These are phyloP conservation scores for Hysterium pulicare DNA, from an alignment of 2,329 filamentous ascomycete species.

Conservation along the genomic window DNA sequence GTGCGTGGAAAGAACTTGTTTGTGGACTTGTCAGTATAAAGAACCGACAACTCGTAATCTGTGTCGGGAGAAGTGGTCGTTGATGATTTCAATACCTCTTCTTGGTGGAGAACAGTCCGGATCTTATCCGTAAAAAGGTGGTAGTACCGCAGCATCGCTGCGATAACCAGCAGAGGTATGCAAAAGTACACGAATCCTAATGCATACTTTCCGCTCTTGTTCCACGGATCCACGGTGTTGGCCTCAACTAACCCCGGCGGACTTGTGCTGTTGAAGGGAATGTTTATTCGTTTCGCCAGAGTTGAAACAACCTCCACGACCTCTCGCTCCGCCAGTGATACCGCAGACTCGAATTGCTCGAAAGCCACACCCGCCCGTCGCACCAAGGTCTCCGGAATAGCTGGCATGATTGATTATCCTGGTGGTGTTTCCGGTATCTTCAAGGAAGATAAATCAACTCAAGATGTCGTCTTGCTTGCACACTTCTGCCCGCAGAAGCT, in stretches of 20 bases:
- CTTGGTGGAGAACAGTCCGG: constrained; percentile 82
- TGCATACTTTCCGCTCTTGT: constrained; percentile 77
- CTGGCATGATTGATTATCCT: constrained; percentile 24
- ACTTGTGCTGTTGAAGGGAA: constrained; percentile 54
- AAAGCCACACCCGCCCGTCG: constrained; percentile 26
- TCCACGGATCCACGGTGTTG: constrained; percentile 70
- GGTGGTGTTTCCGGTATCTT: constrained; percentile 13
- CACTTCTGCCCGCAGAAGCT: constrained; percentile 35
- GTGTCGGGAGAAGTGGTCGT: constrained; percentile 53
- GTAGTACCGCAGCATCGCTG: constrained; percentile 71
- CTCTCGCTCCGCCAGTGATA: constrained; percentile 28
- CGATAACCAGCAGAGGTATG: constrained; percentile 64
- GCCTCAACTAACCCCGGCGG: constrained; percentile 55
- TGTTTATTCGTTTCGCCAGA: constrained; percentile 49
- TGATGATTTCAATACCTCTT: constrained; percentile 68
- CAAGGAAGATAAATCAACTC: constrained; percentile 8
- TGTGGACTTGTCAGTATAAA: constrained; percentile 59
- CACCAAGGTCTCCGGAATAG: constrained; percentile 27
- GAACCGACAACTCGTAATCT: constrained; percentile 60
- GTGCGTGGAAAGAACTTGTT: constrained; percentile 74
- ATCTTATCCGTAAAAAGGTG: constrained; percentile 94
- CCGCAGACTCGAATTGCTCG: constrained; percentile 24
- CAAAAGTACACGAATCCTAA: constrained; percentile 87
- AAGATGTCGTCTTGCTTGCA: constrained; percentile 17
- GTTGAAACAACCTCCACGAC: constrained; percentile 24